These are phyloP conservation scores for Fusarium pseudocircinatum DNA, from an alignment of 2,329 filamentous ascomycete species.

Conservation along the genomic window DNA sequence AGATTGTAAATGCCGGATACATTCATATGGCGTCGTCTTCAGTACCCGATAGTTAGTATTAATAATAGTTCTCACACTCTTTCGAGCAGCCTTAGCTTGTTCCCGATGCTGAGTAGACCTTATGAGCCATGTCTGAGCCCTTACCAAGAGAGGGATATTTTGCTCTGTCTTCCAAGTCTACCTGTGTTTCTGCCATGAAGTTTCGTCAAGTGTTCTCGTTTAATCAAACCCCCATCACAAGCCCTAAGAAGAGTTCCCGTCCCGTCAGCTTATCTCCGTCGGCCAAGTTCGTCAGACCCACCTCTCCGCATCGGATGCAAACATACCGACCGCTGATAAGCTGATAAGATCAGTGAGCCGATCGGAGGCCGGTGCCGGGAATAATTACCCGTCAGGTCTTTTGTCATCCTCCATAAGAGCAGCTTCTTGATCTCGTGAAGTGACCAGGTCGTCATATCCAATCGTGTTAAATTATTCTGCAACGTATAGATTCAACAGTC, in stretches of 20 bases:
- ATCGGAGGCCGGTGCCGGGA: background rate
- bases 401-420: background rate
- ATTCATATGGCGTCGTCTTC: rapidly evolving
- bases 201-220: background rate
- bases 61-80: background rate
- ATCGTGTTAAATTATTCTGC: rapidly evolving
- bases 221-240: background rate
- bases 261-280: background rate
- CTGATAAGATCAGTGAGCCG: background rate
- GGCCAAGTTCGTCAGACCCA: background rate
- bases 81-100: background rate
- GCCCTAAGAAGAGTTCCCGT: background rate
- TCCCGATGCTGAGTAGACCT: background rate
- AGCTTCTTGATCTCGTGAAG: no score
- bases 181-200: background rate
- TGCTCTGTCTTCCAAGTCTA: rapidly evolving
- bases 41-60: background rate
- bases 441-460: background rate
- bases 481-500: rapidly evolving
- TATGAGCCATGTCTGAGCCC: background rate
- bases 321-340: background rate
- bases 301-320: background rate
- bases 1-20: background rate
- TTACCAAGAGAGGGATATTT: no score
- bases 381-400: background rate